Evolutionary conservation across 352 stramenopile species (phyloP).

Genomic region (Phytophthora syringae): DNA sequence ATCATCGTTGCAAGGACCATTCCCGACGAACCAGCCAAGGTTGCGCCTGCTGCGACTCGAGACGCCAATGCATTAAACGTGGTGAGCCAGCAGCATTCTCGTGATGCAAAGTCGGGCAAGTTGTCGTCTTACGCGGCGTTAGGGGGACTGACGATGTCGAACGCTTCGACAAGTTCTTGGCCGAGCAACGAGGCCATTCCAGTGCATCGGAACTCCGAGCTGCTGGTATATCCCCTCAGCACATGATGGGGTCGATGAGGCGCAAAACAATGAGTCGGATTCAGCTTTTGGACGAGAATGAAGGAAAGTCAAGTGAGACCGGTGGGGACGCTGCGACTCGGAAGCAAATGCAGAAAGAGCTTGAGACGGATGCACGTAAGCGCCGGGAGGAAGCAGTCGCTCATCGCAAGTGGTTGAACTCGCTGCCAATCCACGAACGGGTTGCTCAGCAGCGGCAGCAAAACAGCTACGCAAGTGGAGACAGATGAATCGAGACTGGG

Average conservation of each 20-base stretch:
- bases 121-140: conserved; percentile 70
- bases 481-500: conserved; percentile 74
- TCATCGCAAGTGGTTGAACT: conserved; percentile 71
- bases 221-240: conserved; percentile 19
- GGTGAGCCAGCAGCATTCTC: conserved; percentile 25
- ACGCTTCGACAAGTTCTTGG: conserved; percentile 64
- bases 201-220: conserved; percentile 41
- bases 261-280: conserved; percentile 41
- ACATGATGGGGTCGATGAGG: conserved; percentile 46
- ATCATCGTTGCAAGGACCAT: conserved; percentile 62
- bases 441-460: conserved; percentile 70
- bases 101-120: conserved; percentile 47
- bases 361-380: conserved; percentile 46
- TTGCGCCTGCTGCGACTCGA: conserved; percentile 6
- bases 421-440: conserved; percentile 75
- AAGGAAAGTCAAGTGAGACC: not conserved
- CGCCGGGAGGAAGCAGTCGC: conserved; percentile 51
- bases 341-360: conserved; percentile 36
- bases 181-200: conserved; percentile 39
- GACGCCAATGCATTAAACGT: not conserved
- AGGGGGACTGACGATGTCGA: conserved; percentile 62
- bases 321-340: conserved; percentile 15
- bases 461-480: conserved; percentile 75
- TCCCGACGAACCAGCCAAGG: conserved; percentile 19
- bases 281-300: conserved; percentile 24